Evolutionary conservation across 305 asterid genomes (phyloP).

Genomic region (Ilex paraguariensis): DNA sequence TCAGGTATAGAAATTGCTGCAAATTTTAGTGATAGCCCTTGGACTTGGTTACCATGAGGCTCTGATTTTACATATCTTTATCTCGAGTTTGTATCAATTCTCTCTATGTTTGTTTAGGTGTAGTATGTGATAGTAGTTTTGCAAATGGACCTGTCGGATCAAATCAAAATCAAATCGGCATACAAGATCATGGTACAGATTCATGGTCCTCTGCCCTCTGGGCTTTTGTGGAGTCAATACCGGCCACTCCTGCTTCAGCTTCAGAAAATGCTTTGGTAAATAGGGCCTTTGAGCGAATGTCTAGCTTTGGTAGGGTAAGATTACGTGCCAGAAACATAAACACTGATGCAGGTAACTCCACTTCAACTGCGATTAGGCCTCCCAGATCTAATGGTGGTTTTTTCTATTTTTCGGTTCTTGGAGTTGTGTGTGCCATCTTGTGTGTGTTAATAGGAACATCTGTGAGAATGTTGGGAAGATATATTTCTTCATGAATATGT

Average conservation of each 20-base stretch:
- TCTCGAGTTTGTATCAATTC: slow-evolving; percentile 8
- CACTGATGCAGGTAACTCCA: slow-evolving; percentile 47
- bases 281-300: slow-evolving; percentile 58
- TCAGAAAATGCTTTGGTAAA: slow-evolving; percentile 66
- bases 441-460: slow-evolving; percentile 57
- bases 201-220: slow-evolving; percentile 76
- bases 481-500: slow-evolving; percentile 20
- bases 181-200: slow-evolving; percentile 44
- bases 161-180: slow-evolving; percentile 33
- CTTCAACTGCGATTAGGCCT: slow-evolving; percentile 39
- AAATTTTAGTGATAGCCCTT: slow-evolving; percentile 18
- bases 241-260: slow-evolving; percentile 92
- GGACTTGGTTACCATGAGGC: slow-evolving; percentile 26
- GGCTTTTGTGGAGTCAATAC: slow-evolving; percentile 96
- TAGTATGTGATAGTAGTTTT: slow-evolving; percentile 32
- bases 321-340: slow-evolving; percentile 34
- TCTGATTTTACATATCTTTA: slow-evolving; percentile 14
- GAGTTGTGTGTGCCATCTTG: slow-evolving; percentile 61
- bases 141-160: slow-evolving; percentile 37
- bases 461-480: slow-evolving; percentile 20
- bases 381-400: slow-evolving; percentile 45
- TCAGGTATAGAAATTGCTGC: slow-evolving; percentile 65
- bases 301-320: slow-evolving; percentile 68
- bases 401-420: slow-evolving; percentile 54
- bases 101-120: slow-evolving; percentile 55